phyloP scores from a whole-genome alignment of 2,329 filamentous ascomycete species.

The Orbilia quercus region DNA sequence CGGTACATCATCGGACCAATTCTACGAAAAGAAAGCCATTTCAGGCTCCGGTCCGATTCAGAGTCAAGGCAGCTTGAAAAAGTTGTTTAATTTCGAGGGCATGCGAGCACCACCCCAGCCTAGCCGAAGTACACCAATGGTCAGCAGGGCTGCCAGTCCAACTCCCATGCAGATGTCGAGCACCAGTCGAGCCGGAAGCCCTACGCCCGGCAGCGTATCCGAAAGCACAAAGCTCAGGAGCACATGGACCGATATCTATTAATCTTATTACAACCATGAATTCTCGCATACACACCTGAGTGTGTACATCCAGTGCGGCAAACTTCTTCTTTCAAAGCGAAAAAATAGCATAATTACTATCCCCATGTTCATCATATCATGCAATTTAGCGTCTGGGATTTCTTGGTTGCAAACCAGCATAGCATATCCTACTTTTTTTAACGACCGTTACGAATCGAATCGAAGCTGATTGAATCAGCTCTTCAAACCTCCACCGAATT shows the following conservation, averaged over 20 bases:
- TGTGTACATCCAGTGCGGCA: conserved; percentile 2
- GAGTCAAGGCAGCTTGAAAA: conserved; percentile 58
- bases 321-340: neutral
- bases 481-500: neutral
- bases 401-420: conserved; percentile 23
- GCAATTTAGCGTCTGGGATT: conserved; percentile 47
- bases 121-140: conserved; percentile 29
- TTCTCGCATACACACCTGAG: neutral
- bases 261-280: conserved; percentile 14
- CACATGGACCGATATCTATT: conserved; percentile 54
- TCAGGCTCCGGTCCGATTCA: conserved; percentile 26
- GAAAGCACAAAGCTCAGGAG: conserved; percentile 52
- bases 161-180: conserved; percentile 26
- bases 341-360: conserved; percentile 11
- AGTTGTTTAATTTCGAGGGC: conserved; percentile 60
- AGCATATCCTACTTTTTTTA: too few species aligned
- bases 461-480: conserved; percentile 26
- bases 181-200: conserved; percentile 39
- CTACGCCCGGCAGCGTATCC: conserved; percentile 42
- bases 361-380: conserved; percentile 20
- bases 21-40: conserved; percentile 56
- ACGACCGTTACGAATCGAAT: conserved; percentile 44
- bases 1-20: conserved; percentile 26
- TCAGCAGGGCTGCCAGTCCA: conserved; percentile 41
- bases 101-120: conserved; percentile 57